Evolutionary conservation across 805 yeast species (phyloP), one percentile per base, ranked within the genome.

Genomic region (Saturnispora bothae): DNA sequence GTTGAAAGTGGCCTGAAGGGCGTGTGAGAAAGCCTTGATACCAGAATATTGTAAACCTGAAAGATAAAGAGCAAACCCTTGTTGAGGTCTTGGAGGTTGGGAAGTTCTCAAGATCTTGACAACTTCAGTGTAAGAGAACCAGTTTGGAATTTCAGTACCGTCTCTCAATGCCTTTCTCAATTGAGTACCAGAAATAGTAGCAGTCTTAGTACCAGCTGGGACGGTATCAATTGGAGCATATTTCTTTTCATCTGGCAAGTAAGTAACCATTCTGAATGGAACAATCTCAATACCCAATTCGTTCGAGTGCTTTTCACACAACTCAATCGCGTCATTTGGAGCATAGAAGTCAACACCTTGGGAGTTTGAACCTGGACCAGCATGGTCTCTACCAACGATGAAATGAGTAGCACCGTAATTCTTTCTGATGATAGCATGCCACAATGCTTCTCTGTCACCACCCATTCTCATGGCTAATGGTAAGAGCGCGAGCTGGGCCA

Each of bases 381-480:
- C 97, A 56, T 88, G 97, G 23, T 33, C 36, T 69, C 97, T 81
- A 44, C 97, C 97, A 34, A 88, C 96, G 54, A 88, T 88, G 67
- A 89, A 89, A 60, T 89, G 96, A 38, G 95, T 82, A 40, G 95
- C 95, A 56, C 97, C 97, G 57, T 79, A 86, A 66, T 88, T 88
- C 69, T 85, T 84, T 64, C 97, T 82, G 59, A 88, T 88, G 53
- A 89, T 80, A 14, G 96, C 95, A 59, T 88, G 97, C 96, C 96
- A 89, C 32, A 88, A 83, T 17, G 97, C 97, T 65, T 88, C 97
- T 60, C 95, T 77, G 61, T 89, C 96, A 61, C 97, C 97, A 40
- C 92, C 96, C 97, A 88, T 88, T 71, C 97, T 79, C 97, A 88
- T 88, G 28, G 97, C 97, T 54, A 88, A 69, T 10, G 97, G 97